A percentile compares a stretch with the other conserved stretches of the same genome.
These are phyloP conservation scores for Anthoceros angustus DNA, from an alignment of 225 moss, liverwort and hornwort species.

Conservation along the genomic window DNA sequence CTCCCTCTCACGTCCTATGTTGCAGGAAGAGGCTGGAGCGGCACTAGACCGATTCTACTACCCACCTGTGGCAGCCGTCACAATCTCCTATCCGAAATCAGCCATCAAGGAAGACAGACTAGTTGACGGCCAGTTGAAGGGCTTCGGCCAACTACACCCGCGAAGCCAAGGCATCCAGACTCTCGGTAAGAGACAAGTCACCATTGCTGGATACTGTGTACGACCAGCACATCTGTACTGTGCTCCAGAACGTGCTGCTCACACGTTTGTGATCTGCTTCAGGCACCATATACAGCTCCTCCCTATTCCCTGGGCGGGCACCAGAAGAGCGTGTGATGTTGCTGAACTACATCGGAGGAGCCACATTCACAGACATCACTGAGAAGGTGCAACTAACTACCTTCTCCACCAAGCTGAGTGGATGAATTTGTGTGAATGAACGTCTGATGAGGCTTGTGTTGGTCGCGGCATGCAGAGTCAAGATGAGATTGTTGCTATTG, in stretches of 20 bases:
- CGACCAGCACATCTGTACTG: neutral
- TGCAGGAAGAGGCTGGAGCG: slow-evolving; percentile 54
- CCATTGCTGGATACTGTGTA: neutral
- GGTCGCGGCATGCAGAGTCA: slow-evolving; percentile 34
- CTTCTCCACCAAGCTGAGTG: neutral
- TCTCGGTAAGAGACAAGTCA: slow-evolving; percentile 25
- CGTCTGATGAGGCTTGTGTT: neutral
- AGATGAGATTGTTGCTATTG: slow-evolving; percentile 64
- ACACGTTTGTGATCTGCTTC: slow-evolving; percentile 9
- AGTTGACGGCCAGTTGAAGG: slow-evolving; percentile 61
- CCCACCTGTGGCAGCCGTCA: slow-evolving; percentile 89
- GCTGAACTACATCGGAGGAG: slow-evolving; percentile 92
- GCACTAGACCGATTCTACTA: slow-evolving; percentile 72
- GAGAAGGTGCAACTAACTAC: slow-evolving; percentile 33
- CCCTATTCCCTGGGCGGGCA: slow-evolving; percentile 79
- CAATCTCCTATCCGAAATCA: slow-evolving; percentile 72
- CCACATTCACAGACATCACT: slow-evolving; percentile 53
- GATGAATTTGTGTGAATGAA: neutral
- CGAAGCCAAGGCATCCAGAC: slow-evolving; percentile 98
- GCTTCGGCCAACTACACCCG: slow-evolving; percentile 97
- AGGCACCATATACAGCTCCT: slow-evolving; percentile 98
- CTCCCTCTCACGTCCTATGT: slow-evolving; percentile 1
- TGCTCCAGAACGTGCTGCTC: neutral
- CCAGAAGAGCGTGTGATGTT: slow-evolving; percentile 84
- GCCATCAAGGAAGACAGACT: slow-evolving; percentile 70